Evolutionary conservation across 2,329 filamentous ascomycete genomes (phyloP), one percentile per base, ranked within the genome.

Genomic region (Botrytis aclada): DNA sequence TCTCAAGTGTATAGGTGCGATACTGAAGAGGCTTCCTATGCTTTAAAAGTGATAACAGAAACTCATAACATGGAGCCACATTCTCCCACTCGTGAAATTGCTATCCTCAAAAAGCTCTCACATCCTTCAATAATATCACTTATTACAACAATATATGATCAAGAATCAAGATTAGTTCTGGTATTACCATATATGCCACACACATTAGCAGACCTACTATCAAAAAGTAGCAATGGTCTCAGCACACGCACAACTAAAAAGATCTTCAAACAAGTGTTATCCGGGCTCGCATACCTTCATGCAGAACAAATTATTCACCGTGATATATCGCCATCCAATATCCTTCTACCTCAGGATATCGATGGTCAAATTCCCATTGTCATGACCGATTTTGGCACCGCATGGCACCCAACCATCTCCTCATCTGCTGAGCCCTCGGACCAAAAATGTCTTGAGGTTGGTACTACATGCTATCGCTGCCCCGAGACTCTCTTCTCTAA

Each of bases 401-500:
- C 95, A 14, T 98, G 94, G 94, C 91, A 76, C 88, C 91, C 4
- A 81, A 85, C 18, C 78, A 87, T 73, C 86, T 88, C 8, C 9
- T 51, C 71, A 4, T 61, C 83, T 5, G 87, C 88, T 22, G 96
- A 99, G 80, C 85, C 89, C 1, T 79, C 84, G 14, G 81, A 88
- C 71, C 79, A 85, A 71, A 98, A 98, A 82, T 92, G 97, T 70
- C 91, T 96, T 12, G 97, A 99, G 81, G 93, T 99, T 39, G 96
- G 96, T 51, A 98, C 95, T 1, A 95, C 95, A 0, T 89, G 92
- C 66, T 99, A 99, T 83, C 90, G 97, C 32, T 88, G 95, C 0
- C 96, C 96, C 0, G 97, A 99, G 80, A 88, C 95, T 0, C 85
- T 99, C 10, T 98, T 99, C 80, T 96, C 94, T 0, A 87, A 95